A percentile compares a stretch with the other conserved stretches of the same genome.
Evolutionary conservation across 768 basidiomycete genomes (phyloP).

Genomic region (Kwoniella sp.): DNA sequence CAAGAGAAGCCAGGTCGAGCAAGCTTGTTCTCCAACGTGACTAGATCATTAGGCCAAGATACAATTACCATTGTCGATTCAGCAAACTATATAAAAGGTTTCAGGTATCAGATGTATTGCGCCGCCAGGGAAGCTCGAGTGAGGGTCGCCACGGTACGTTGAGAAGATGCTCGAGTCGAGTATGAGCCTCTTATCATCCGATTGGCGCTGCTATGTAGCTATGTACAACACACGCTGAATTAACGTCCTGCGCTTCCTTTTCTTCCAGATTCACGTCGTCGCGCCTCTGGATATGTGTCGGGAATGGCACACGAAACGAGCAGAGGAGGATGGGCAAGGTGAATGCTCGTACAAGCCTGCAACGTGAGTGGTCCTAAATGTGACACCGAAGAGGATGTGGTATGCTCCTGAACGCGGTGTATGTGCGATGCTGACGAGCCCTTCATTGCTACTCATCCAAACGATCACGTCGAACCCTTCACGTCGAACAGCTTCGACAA

Average conservation of each 20-base stretch:
- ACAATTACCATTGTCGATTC: conserved; percentile 86
- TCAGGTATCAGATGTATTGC: conserved; percentile 97
- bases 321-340: conserved; percentile 1
- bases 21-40: conserved; percentile 78
- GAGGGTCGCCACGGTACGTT: conserved; percentile 79
- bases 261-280: conserved; percentile 57
- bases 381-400: no score
- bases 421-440: no score
- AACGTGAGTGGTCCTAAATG: conserved; percentile 80
- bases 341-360: conserved; percentile 64
- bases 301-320: conserved; percentile 69
- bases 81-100: conserved; percentile 97
- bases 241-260: conserved; percentile 8
- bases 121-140: conserved; percentile 85
- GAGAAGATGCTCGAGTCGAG: conserved; percentile 3
- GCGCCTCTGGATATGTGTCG: conserved; percentile 70
- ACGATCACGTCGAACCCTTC: not conserved
- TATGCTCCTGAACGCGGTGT: no score
- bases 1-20: conserved; percentile 88
- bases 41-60: conserved; percentile 70
- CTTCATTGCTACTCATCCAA: no score
- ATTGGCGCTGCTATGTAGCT: not conserved
- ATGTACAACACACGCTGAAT: not conserved
- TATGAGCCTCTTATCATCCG: not conserved
- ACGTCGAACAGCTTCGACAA: conserved; percentile 69